Conservation (phyloP, 106 monocot species). For the Acorus calamus region DNA sequence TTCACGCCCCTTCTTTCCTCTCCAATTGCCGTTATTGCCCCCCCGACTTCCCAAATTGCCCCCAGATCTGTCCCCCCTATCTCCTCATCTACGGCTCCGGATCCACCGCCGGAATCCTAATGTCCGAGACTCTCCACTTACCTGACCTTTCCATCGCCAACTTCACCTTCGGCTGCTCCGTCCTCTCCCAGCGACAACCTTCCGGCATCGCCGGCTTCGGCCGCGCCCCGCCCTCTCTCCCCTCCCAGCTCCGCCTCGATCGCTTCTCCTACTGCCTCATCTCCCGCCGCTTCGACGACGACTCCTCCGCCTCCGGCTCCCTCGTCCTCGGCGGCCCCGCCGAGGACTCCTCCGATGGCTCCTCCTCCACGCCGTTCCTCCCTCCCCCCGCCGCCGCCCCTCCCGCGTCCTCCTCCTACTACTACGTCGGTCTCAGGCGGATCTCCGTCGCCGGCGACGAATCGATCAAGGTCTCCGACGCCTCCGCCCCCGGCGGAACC, state of each 20-base stretch:
- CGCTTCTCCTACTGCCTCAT: slow-evolving; percentile 82
- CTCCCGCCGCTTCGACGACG: slow-evolving; percentile 68
- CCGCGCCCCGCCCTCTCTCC: slow-evolving; percentile 56
- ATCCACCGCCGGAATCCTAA: slow-evolving; percentile 68
- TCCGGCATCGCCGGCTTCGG: slow-evolving; percentile 78
- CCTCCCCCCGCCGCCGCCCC: slow-evolving; percentile 17
- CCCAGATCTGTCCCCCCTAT: slow-evolving; percentile 61
- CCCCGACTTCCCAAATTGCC: too few relatives aligned
- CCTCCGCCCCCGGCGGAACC: slow-evolving; percentile 47
- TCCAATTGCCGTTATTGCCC: too few relatives aligned
- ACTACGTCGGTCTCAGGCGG: slow-evolving; percentile 42
- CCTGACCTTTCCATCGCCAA: slow-evolving; percentile 9
- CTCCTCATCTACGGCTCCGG: slow-evolving; percentile 63
- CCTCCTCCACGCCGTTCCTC: slow-evolving; percentile 46
- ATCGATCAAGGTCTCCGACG: slow-evolving; percentile 28
- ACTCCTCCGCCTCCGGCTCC: slow-evolving; percentile 29
- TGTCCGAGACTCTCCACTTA: slow-evolving; percentile 45
- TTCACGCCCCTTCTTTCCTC: slow-evolving; percentile 29
- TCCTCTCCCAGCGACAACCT: slow-evolving; percentile 57
- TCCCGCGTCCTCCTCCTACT: slow-evolving; percentile 50
- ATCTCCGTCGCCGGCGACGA: slow-evolving; percentile 57
- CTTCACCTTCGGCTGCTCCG: slow-evolving; percentile 71
- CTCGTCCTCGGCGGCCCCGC: slow-evolving; percentile 28
- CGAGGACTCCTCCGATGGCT: slow-evolving; percentile 6
- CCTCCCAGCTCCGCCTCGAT: slow-evolving; percentile 42